Conservation (phyloP, 78 protist species). For the Emiliania huxleyi region DNA sequence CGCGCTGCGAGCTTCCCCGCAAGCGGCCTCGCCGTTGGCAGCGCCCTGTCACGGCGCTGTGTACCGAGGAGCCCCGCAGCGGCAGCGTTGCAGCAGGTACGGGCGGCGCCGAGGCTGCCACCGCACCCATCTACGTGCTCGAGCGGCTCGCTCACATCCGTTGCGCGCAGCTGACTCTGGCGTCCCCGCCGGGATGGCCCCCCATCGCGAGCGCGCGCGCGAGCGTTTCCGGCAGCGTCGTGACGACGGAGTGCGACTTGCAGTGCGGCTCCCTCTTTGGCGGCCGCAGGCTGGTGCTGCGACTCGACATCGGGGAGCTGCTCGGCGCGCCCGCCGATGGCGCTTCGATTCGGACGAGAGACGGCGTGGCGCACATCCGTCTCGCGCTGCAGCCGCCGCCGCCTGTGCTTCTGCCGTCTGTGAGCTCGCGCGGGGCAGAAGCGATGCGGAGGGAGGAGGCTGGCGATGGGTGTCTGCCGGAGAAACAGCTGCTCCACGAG, state of each 20-base stretch:
- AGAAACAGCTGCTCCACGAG: too few relatives aligned
- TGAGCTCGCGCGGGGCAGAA: neutral
- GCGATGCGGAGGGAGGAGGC: too few relatives aligned
- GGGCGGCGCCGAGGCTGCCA: too few relatives aligned
- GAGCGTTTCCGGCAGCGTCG: neutral
- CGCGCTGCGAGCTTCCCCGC: too few relatives aligned
- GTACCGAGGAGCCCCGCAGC: too few relatives aligned
- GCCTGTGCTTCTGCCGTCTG: neutral
- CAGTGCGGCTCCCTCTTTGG: neutral
- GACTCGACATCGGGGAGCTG: neutral
- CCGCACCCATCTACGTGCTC: neutral
- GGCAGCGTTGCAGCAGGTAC: too few relatives aligned
- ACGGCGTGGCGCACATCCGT: neutral
- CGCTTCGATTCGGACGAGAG: neutral
- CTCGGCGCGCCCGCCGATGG: neutral
- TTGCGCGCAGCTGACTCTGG: neutral
- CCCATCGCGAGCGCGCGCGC: neutral
- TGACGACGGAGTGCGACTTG: neutral
- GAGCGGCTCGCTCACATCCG: neutral
- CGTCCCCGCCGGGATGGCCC: neutral
- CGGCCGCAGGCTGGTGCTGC: neutral
- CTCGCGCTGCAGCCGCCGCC: neutral
- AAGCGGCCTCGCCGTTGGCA: too few relatives aligned
- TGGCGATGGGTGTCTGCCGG: too few relatives aligned
- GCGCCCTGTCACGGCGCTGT: too few relatives aligned